Base-by-base conservation (phyloP, 2,329 filamentous ascomycete genomes). In the Ophiostoma fasciatum region DNA sequence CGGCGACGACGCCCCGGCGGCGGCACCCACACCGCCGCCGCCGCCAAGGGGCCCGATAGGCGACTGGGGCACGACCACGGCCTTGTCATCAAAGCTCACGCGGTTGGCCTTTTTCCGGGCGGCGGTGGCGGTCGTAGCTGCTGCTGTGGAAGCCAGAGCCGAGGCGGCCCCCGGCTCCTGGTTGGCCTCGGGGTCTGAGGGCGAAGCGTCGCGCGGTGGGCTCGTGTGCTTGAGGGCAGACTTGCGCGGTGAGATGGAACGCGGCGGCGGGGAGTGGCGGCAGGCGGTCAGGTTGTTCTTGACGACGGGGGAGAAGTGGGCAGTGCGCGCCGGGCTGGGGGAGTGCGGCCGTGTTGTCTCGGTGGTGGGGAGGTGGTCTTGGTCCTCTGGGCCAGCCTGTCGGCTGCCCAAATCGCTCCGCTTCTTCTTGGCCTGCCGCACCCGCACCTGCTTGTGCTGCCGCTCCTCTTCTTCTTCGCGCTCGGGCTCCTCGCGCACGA, bases 61-160 rank as follows among this genome's bases (percentile, higher is more conserved):
- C 18, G 20, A 15, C 17, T 27, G 61, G 2, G 52, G 45, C 30
- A 60, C 53, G 3, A 53, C 47, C 52, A 44, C 9, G 53, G 48
- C 7, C 23, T 68, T 66, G 33, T 83, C 78, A 43, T 83, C 78
- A 50, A 85, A 94, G 57, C 84, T 94, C 31, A 87, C 81, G 18
- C 81, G 66, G 1, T 71, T 70, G 27, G 65, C 69, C 54, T 78
- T 83, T 56, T 74, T 83, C 40, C 71, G 63, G 14, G 56, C 47
- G 2, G 53, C 22, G 2, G 48, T n/a, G n/a, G n/a, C n/a, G n/a
- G n/a, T n/a, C n/a, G n/a, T n/a, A n/a, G n/a, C n/a, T n/a, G n/a
- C n/a, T n/a, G n/a, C n/a, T n/a, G n/a, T n/a, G n/a, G n/a, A n/a
- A n/a, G n/a, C n/a, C n/a, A n/a, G 15, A 17, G n/a, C 18, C 5